Evolutionary conservation across 805 yeast genomes (phyloP).

Genomic region (Suhomyces sp.): DNA sequence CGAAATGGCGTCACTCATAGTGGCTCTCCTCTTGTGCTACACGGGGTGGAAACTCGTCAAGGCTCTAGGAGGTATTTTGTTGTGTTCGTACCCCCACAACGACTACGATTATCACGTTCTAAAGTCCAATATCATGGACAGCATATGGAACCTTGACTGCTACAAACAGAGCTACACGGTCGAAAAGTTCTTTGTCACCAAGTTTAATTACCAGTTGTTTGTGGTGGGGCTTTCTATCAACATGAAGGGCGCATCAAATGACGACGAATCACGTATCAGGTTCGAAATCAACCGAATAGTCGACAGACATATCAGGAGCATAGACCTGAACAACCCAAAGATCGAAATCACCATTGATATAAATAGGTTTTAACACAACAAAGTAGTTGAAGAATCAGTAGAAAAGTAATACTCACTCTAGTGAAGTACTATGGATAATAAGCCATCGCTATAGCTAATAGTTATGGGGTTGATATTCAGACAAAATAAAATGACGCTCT

Average conservation of each 20-base stretch:
- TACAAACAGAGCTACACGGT: constrained; percentile 51
- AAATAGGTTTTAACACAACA: constrained; percentile 17
- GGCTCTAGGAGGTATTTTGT: constrained; percentile 49
- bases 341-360: constrained; percentile 44
- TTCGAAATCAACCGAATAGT: constrained; percentile 47
- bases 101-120: constrained; percentile 36
- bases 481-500: too few relatives aligned
- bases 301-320: constrained; percentile 28
- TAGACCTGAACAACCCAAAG: constrained; percentile 15
- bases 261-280: constrained; percentile 59
- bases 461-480: too few relatives aligned
- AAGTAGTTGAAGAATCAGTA: not conserved
- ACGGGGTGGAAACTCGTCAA: constrained; percentile 54
- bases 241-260: constrained; percentile 70
- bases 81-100: constrained; percentile 51
- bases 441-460: too few relatives aligned
- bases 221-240: constrained; percentile 53
- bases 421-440: too few relatives aligned
- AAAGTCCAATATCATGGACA: constrained; percentile 40
- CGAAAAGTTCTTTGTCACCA: constrained; percentile 50
- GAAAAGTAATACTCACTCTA: too few relatives aligned
- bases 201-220: constrained; percentile 59
- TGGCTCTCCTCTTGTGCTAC: constrained; percentile 43
- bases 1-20: constrained; percentile 44
- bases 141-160: constrained; percentile 46